These are phyloP conservation scores for Lasiodiplodia theobromae DNA, from an alignment of 2,329 filamentous ascomycete genomes.

Conservation along the genomic window DNA sequence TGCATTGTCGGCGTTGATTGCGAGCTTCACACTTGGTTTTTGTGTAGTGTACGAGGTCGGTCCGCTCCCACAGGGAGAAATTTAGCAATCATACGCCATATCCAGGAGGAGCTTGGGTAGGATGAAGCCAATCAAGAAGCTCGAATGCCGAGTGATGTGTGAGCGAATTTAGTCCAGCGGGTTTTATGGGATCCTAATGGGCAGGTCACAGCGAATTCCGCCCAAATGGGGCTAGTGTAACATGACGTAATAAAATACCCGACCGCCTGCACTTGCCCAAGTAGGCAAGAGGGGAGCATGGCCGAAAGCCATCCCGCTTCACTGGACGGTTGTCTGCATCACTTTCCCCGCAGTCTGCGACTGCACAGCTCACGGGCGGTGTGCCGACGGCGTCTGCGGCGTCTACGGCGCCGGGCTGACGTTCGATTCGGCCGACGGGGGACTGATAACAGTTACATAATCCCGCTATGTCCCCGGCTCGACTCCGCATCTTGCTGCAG, in stretches of 20 bases:
- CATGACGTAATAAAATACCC: constrained; percentile 5
- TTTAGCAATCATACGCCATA: too few species aligned
- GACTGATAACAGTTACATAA: constrained; percentile 19
- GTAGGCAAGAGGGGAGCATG: background rate
- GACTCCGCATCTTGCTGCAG: constrained; percentile 2
- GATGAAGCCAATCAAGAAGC: background rate
- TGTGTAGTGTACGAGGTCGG: background rate
- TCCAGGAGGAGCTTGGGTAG: too few species aligned
- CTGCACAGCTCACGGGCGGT: background rate
- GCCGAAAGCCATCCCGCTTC: background rate
- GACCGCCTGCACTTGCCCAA: background rate
- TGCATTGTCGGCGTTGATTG: background rate
- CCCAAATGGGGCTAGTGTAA: background rate
- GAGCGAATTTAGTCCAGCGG: background rate
- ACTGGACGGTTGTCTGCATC: background rate
- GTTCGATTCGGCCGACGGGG: constrained; percentile 2
- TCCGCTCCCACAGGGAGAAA: too few species aligned
- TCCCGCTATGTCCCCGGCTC: background rate
- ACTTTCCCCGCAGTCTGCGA: background rate
- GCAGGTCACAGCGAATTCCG: constrained; percentile 14
- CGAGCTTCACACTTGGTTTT: too few species aligned
- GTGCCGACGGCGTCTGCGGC: constrained; percentile 14
- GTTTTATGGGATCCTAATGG: background rate
- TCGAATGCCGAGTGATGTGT: too few species aligned
- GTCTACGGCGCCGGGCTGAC: constrained; percentile 11